A percentile compares a stretch with the other conserved stretches of the same genome.
phyloP scores from a whole-genome alignment of 176 grass and related monocot species.

The Ampelocalamus luodianensis region DNA sequence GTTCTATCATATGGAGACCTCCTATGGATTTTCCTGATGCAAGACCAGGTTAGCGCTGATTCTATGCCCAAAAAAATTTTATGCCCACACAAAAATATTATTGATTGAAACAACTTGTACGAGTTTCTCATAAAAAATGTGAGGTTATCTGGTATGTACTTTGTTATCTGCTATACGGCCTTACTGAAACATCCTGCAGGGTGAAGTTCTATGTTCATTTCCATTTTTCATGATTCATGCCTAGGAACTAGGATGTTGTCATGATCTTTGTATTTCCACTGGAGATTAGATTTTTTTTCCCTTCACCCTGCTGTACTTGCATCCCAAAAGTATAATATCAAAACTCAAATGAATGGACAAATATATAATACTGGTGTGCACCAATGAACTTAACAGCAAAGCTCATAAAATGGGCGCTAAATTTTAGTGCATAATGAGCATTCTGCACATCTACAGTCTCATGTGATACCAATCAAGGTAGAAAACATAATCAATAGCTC shows the following conservation, averaged over 20 bases:
- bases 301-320: too few relatives aligned
- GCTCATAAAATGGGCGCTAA: neutral
- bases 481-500: neutral
- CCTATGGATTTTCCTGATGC: constrained; percentile 76
- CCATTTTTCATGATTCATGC: too few relatives aligned
- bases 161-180: too few relatives aligned
- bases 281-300: too few relatives aligned
- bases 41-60: constrained; percentile 63
- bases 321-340: neutral
- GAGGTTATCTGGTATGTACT: too few relatives aligned
- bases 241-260: too few relatives aligned
- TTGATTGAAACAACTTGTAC: neutral
- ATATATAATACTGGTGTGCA: neutral
- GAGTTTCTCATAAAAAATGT: neutral
- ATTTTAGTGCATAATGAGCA: neutral
- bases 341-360: neutral
- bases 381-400: neutral
- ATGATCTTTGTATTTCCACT: too few relatives aligned
- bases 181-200: too few relatives aligned
- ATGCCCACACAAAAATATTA: neutral
- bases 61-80: neutral
- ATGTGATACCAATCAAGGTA: neutral
- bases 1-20: constrained; percentile 50
- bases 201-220: too few relatives aligned
- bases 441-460: neutral